Evolutionary conservation across 345 rosid species (phyloP).

Genomic region (Anacardium occidentale): DNA sequence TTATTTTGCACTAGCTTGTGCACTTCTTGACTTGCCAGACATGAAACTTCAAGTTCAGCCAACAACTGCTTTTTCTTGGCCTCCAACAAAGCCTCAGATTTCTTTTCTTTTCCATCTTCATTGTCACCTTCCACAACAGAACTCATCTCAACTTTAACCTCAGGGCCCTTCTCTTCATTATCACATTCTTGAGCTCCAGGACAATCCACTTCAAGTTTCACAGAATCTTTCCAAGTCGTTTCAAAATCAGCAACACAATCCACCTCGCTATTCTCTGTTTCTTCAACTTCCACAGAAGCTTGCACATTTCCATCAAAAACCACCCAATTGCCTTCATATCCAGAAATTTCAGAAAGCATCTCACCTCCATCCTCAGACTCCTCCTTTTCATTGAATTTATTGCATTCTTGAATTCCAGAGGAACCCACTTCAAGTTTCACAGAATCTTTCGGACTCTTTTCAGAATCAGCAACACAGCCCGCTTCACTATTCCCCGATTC

Average conservation of each 20-base stretch:
- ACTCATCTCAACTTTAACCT: neutral
- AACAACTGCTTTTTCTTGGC: constrained; percentile 58
- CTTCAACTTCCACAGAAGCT: constrained; percentile 14
- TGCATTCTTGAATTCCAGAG: constrained; percentile 27
- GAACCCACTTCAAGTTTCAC: constrained; percentile 22
- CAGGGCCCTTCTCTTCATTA: neutral
- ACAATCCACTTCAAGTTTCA: constrained; percentile 21
- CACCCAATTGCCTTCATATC: neutral
- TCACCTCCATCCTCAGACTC: no score
- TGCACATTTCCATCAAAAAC: constrained; percentile 23
- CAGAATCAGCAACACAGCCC: constrained; percentile 15
- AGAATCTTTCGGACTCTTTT: constrained; percentile 14
- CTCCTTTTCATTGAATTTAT: neutral
- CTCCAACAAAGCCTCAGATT: constrained; percentile 43
- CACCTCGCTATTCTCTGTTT: constrained; percentile 11
- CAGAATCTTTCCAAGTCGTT: constrained; percentile 15
- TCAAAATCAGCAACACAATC: constrained; percentile 17
- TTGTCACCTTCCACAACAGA: constrained; percentile 8
- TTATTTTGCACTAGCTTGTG: constrained; percentile 23
- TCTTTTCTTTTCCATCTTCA: constrained; percentile 27
- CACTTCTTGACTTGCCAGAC: constrained; percentile 22
- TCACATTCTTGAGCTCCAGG: constrained; percentile 27
- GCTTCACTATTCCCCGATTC: constrained; percentile 16
- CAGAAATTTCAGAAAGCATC: no score
- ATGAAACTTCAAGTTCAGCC: constrained; percentile 25